Evolutionary conservation across 805 yeast species (phyloP).

Genomic region (Ogataea trehaloabstinens): DNA sequence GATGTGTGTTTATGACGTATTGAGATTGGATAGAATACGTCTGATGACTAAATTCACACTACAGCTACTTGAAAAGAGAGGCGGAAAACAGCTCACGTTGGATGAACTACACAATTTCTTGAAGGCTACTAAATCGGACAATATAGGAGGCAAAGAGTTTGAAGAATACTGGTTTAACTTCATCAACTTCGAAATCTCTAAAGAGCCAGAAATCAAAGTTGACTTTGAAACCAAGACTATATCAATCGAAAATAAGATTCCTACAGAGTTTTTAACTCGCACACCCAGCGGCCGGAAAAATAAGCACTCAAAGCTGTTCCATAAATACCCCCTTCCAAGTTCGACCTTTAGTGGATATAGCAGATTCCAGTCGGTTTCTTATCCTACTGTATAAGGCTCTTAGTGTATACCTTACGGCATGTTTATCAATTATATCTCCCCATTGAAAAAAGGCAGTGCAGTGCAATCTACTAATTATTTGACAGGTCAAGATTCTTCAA

Average conservation of each 20-base stretch:
- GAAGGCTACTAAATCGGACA: constrained; percentile 55
- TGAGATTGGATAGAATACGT: constrained; percentile 63
- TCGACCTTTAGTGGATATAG: constrained; percentile 17
- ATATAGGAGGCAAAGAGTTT: constrained; percentile 59
- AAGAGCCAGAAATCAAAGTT: constrained; percentile 69
- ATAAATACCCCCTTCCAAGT: constrained; percentile 27
- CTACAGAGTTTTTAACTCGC: constrained; percentile 17
- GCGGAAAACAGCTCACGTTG: constrained; percentile 61
- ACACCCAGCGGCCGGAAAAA: constrained; percentile 23
- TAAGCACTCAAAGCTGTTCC: constrained; percentile 56
- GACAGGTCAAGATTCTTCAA: no score
- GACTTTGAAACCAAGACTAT: constrained; percentile 41
- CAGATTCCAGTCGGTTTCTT: constrained; percentile 4
- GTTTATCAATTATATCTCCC: no score
- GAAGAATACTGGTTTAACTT: constrained; percentile 73
- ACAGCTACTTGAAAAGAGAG: constrained; percentile 61
- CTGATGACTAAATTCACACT: constrained; percentile 66
- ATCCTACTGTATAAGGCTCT: not conserved
- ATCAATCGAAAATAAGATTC: constrained; percentile 20
- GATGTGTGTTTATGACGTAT: constrained; percentile 70
- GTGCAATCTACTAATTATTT: no score
- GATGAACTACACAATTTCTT: constrained; percentile 62
- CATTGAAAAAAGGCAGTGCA: no score
- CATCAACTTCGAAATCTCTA: constrained; percentile 33
- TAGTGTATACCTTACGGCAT: no score